Evolutionary conservation across 352 stramenopile genomes (phyloP), one percentile per base, ranked within the genome.

Genomic region (Thalassiosira sp.): DNA sequence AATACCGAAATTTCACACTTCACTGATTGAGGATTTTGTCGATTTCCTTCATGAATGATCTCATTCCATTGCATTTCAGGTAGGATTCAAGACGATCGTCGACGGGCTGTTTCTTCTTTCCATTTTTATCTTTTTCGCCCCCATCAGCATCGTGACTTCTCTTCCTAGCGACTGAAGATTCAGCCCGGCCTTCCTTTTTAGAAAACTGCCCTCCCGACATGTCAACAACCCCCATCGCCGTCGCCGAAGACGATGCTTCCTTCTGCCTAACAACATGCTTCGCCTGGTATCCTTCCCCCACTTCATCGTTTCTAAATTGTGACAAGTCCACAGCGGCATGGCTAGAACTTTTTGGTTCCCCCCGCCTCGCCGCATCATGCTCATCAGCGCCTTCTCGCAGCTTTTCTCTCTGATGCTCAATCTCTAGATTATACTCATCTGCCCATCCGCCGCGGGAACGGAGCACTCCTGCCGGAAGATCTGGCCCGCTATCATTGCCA

Each of bases 221-320:
- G 43, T 89, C 79, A 46, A 81, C 35, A 18, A 85, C 56, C 33
- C 68, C 75, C 7, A 67, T 33, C 11, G 46, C 1, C 31, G 46
- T 42, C 8, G 15, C 35, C 52, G 24, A 46, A 20, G 16, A 22
- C 3, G 37, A 18, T n/a, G 54, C 56, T 27, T 40, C 49, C 67
- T 20, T 76, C 64, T 93, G 87, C 28, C 87, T 69, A 24, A 93
- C 66, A 1, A 93, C 87, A 84, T 89, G 77, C 40, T 81, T 84
- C 1, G 87, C 87, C 79, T 93, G 78, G 60, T 93, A 93, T 46
- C 87, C 87, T 64, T 81, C 78, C 1, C 87, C 87, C 5, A 93
- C 87, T 77, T 87, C 72, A 43, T 69, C 64, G 61, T 93, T 93
- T 66, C 76, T 85, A 70, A 93, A 93, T 56, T 93, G 87, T 20